Conservation (phyloP, 495 filamentous ascomycete genomes). For the Aspergillus indologenus region DNA sequence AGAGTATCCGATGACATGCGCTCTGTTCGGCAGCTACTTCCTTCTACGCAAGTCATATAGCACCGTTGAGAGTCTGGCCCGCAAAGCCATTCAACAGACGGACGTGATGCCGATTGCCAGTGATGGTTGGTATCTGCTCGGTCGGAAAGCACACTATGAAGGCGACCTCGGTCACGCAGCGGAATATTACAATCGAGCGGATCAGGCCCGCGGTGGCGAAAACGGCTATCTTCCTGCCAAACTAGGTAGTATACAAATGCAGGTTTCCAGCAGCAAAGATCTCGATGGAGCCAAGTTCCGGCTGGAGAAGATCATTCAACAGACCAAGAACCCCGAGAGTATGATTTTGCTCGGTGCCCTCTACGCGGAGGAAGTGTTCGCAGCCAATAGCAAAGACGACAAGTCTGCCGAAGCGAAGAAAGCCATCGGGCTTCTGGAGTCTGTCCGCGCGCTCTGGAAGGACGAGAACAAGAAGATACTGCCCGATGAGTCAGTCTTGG, state of each 20-base stretch:
- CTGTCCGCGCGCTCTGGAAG: slow-evolving; percentile 87
- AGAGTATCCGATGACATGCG: slow-evolving; percentile 83
- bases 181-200: slow-evolving; percentile 83
- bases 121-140: slow-evolving; percentile 94
- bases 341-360: slow-evolving; percentile 86
- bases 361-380: slow-evolving; percentile 90
- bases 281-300: slow-evolving; percentile 88
- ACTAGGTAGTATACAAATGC: slow-evolving; percentile 86
- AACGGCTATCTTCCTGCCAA: slow-evolving; percentile 88
- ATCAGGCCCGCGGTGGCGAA: slow-evolving; percentile 81
- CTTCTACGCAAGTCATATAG: slow-evolving; percentile 69
- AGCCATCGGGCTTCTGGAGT: slow-evolving; percentile 76
- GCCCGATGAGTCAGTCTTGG: slow-evolving; percentile 81
- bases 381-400: slow-evolving; percentile 76
- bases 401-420: slow-evolving; percentile 78
- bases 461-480: slow-evolving; percentile 76
- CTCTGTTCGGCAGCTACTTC: slow-evolving; percentile 86
- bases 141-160: slow-evolving; percentile 79
- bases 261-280: slow-evolving; percentile 70
- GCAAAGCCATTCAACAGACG: slow-evolving; percentile 90
- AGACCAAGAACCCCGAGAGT: slow-evolving; percentile 80
- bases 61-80: slow-evolving; percentile 79
- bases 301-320: slow-evolving; percentile 87
- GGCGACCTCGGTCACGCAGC: slow-evolving; percentile 63
- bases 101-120: slow-evolving; percentile 94